Evolutionary conservation across 345 rosid genomes (phyloP).

Genomic region (Euphorbia tirucalli): DNA sequence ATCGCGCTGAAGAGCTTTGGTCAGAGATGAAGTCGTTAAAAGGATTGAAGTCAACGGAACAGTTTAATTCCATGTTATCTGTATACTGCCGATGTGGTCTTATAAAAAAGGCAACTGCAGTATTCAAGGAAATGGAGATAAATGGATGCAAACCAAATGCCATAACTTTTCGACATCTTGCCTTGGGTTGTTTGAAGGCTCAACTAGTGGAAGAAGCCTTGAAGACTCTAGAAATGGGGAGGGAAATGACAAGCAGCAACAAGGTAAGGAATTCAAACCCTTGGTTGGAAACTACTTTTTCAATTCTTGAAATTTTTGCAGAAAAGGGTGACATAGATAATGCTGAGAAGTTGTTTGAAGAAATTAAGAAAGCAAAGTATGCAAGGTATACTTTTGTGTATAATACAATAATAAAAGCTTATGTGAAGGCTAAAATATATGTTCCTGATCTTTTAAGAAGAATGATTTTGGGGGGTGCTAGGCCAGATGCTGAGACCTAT

Average conservation of each 20-base stretch:
- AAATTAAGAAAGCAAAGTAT: constrained; percentile 63
- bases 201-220: constrained; percentile 58
- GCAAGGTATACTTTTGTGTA: constrained; percentile 69
- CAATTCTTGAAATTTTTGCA: constrained; percentile 66
- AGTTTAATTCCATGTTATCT: constrained; percentile 69
- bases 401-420: constrained; percentile 75
- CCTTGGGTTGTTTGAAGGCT: constrained; percentile 80
- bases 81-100: constrained; percentile 64
- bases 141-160: constrained; percentile 67
- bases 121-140: constrained; percentile 60
- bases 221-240: constrained; percentile 63
- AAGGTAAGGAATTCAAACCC: constrained; percentile 65
- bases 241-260: constrained; percentile 40
- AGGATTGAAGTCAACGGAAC: constrained; percentile 64
- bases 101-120: constrained; percentile 54
- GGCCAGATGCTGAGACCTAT: constrained; percentile 91
- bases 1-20: constrained; percentile 81
- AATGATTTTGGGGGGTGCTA: constrained; percentile 87
- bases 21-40: constrained; percentile 58
- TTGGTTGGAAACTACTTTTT: constrained; percentile 84
- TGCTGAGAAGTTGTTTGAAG: constrained; percentile 73
- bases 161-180: constrained; percentile 77
- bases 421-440: constrained; percentile 66
- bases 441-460: constrained; percentile 76
- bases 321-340: constrained; percentile 68